Conservation (phyloP, 352 stramenopile species). For the Phytophthora cryptogea region DNA sequence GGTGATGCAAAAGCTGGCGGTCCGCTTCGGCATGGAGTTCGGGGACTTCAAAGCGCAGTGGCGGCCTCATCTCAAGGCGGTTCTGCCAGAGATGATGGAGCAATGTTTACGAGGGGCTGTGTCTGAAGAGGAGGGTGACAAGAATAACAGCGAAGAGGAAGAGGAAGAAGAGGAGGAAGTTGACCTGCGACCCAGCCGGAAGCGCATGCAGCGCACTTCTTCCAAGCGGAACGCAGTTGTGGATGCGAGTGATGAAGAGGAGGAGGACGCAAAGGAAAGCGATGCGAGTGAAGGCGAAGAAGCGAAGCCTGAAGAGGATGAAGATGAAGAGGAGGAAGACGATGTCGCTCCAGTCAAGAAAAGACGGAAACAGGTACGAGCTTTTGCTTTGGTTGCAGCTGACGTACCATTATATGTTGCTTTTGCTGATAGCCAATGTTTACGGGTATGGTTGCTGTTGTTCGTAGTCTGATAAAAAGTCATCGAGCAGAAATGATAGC, state of each 20-base stretch:
- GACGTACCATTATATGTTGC: neutral
- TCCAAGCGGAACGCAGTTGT: slow-evolving; percentile 41
- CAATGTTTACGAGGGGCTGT: slow-evolving; percentile 28
- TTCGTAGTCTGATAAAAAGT: slow-evolving; percentile 21
- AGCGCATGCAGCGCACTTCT: slow-evolving; percentile 22
- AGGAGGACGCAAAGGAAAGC: slow-evolving; percentile 27
- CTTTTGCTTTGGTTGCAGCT: neutral
- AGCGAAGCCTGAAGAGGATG: slow-evolving; percentile 27
- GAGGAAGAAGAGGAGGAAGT: slow-evolving; percentile 37
- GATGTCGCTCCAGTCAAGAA: slow-evolving; percentile 27
- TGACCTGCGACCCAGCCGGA: slow-evolving; percentile 30
- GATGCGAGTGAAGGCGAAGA: slow-evolving; percentile 37
- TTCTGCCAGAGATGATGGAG: slow-evolving; percentile 57
- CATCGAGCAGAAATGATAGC: slow-evolving; percentile 20
- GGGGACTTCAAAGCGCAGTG: slow-evolving; percentile 50
- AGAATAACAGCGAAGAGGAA: slow-evolving; percentile 6
- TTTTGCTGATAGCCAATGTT: slow-evolving; percentile 2
- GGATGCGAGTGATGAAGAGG: slow-evolving; percentile 54
- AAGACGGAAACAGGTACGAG: slow-evolving; percentile 31
- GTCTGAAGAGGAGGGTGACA: slow-evolving; percentile 20
- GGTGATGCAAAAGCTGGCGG: slow-evolving; percentile 57
- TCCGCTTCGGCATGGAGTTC: slow-evolving; percentile 49
- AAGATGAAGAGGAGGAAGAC: slow-evolving; percentile 27
- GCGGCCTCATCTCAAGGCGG: slow-evolving; percentile 49
- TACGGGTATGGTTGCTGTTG: neutral